These are phyloP conservation scores for Colletotrichum lini DNA, from an alignment of 2,329 filamentous ascomycete genomes.

Conservation along the genomic window DNA sequence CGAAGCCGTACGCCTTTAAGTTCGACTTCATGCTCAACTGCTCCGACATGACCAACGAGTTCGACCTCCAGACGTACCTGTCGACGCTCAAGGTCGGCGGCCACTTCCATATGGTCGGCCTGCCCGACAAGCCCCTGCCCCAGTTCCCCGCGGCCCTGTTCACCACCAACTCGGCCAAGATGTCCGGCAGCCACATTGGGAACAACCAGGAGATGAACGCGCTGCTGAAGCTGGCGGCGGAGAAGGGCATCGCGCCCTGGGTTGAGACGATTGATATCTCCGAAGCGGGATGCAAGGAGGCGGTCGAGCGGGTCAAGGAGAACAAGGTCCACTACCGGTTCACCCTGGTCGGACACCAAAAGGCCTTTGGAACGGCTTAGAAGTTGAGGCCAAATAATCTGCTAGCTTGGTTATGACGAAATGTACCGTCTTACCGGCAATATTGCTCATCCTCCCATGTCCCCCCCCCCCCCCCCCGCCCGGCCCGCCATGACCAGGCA, in stretches of 20 bases:
- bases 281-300: conserved; percentile 78
- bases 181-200: conserved; percentile 70
- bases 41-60: conserved; percentile 65
- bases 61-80: conserved; percentile 68
- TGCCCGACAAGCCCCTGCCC: conserved; percentile 66
- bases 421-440: too few relatives aligned
- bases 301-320: conserved; percentile 77
- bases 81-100: conserved; percentile 66
- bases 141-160: conserved; percentile 59
- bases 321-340: conserved; percentile 82
- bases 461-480: too few relatives aligned
- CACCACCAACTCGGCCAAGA: conserved; percentile 54
- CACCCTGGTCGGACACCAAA: conserved; percentile 77
- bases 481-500: too few relatives aligned
- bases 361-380: conserved; percentile 64
- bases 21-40: conserved; percentile 68
- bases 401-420: background rate
- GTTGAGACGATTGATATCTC: conserved; percentile 75
- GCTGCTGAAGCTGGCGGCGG: conserved; percentile 70
- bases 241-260: conserved; percentile 69
- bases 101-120: conserved; percentile 71
- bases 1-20: conserved; percentile 64
- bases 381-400: background rate
- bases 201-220: conserved; percentile 71
- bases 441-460: too few relatives aligned